Conservation (phyloP, 2,329 filamentous ascomycete genomes). For the Aureobasidium sp. region DNA sequence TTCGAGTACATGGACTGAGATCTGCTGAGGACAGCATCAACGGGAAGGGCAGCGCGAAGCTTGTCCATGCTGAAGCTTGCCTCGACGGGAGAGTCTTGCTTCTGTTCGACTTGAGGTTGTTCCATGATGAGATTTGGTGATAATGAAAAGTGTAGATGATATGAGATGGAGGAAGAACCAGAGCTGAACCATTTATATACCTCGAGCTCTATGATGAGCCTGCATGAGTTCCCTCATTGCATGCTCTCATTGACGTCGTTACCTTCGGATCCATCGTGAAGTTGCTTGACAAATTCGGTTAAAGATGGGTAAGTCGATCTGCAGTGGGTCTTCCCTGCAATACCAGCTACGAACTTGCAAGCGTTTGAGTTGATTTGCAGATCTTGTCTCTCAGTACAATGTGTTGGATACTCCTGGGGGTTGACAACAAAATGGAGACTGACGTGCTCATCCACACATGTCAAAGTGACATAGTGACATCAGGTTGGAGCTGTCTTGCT, state of each 20-base stretch:
- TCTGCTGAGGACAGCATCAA: constrained; percentile 7
- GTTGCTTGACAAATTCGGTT: not conserved
- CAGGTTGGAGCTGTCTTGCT: not conserved
- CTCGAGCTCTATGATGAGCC: not conserved
- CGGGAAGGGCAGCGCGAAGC: constrained; percentile 7
- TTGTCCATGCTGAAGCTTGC: constrained; percentile 1
- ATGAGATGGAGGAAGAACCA: not conserved
- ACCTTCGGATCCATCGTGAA: not conserved
- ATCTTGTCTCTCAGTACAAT: not conserved
- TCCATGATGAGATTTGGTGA: not conserved
- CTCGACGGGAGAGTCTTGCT: not conserved
- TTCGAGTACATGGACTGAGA: constrained; percentile 6
- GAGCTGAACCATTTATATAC: not conserved
- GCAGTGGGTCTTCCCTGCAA: not conserved
- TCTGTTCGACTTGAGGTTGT: not conserved
- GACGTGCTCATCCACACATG: not conserved
- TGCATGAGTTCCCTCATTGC: not conserved
- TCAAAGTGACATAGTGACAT: not conserved
- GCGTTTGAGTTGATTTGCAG: not conserved
- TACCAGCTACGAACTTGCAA: not conserved
- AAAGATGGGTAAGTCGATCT: not conserved
- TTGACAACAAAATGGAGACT: not conserved
- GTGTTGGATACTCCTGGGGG: not conserved
- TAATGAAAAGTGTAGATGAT: no score
- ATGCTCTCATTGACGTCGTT: not conserved